Conservation (phyloP, 2,329 filamentous ascomycete species). For the Aspergillus ruber region DNA sequence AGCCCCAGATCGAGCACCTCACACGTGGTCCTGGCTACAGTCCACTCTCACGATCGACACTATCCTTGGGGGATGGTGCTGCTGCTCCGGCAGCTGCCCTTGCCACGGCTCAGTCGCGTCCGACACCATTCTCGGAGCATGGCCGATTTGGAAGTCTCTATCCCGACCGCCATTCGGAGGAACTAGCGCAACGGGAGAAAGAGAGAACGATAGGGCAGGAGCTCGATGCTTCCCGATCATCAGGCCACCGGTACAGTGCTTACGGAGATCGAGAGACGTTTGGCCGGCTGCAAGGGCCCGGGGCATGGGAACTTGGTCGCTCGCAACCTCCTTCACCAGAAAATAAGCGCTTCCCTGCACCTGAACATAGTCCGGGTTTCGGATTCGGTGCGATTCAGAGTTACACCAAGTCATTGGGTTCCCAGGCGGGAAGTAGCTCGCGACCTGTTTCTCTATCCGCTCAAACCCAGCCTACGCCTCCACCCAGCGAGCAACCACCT, state of each 20-base stretch:
- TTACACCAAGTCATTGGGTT: conserved; percentile 37
- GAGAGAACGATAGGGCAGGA: conserved; percentile 25
- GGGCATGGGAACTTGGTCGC: conserved; percentile 30
- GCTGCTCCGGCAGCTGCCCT: conserved; percentile 3
- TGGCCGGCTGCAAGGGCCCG: conserved; percentile 19
- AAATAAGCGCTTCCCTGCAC: conserved; percentile 26
- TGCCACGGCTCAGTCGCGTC: conserved; percentile 17
- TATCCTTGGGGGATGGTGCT: conserved; percentile 17
- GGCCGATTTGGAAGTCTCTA: conserved; percentile 27
- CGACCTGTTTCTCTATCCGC: conserved; percentile 27
- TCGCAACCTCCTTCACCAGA: conserved; percentile 36
- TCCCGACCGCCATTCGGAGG: conserved; percentile 30
- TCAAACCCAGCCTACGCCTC: conserved; percentile 28
- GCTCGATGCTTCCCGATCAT: conserved; percentile 20
- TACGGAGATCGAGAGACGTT: conserved; percentile 29
- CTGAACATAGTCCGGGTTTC: conserved; percentile 26
- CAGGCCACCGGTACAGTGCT: conserved; percentile 24
- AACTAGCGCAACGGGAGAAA: conserved; percentile 29
- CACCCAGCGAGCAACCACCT: conserved; percentile 26
- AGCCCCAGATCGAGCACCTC: conserved; percentile 32
- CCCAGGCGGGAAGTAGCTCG: conserved; percentile 26
- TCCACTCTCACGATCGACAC: conserved; percentile 24
- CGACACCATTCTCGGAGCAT: conserved; percentile 26
- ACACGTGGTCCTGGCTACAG: conserved; percentile 30
- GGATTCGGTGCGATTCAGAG: conserved; percentile 37